Evolutionary conservation across 169 alveolate genomes (phyloP).

Genomic region (Plasmodium sp.): DNA sequence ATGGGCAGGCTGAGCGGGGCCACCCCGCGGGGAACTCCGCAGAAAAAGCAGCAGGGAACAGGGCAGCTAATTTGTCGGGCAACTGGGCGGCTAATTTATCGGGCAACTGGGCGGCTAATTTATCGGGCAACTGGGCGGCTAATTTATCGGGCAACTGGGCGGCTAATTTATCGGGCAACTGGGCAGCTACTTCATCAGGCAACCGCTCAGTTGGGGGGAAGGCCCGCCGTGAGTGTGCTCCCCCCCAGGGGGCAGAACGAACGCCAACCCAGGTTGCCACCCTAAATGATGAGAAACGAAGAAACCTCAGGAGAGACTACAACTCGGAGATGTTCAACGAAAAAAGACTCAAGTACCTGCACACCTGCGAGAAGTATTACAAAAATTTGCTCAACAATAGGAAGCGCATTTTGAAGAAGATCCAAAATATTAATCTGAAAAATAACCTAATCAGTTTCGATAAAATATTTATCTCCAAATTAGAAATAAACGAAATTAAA

Average conservation of each 20-base stretch:
- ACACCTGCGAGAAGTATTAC: slow-evolving; percentile 49
- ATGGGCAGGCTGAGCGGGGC: neutral
- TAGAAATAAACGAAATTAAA: slow-evolving; percentile 60
- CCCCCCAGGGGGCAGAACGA: neutral
- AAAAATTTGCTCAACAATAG: slow-evolving; percentile 16
- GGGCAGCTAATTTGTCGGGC: too few species aligned
- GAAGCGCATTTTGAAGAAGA: slow-evolving; percentile 28
- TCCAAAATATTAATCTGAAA: slow-evolving; percentile 56
- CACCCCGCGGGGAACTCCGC: neutral
- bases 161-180: too few species aligned
- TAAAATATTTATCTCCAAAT: slow-evolving; percentile 62
- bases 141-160: neutral
- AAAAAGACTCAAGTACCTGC: slow-evolving; percentile 34
- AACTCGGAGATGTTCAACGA: neutral
- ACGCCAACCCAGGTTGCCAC: neutral
- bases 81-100: too few species aligned
- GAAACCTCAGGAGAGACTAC: neutral
- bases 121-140: neutral
- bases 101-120: neutral
- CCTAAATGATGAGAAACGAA: neutral
- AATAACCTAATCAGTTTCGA: slow-evolving; percentile 65
- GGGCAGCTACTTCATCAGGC: too few species aligned
- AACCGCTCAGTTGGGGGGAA: too few species aligned
- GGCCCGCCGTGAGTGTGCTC: neutral
- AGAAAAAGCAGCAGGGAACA: too few species aligned